Conservation (phyloP, 352 stramenopile genomes). For the Stephanocyclus meneghinianus region DNA sequence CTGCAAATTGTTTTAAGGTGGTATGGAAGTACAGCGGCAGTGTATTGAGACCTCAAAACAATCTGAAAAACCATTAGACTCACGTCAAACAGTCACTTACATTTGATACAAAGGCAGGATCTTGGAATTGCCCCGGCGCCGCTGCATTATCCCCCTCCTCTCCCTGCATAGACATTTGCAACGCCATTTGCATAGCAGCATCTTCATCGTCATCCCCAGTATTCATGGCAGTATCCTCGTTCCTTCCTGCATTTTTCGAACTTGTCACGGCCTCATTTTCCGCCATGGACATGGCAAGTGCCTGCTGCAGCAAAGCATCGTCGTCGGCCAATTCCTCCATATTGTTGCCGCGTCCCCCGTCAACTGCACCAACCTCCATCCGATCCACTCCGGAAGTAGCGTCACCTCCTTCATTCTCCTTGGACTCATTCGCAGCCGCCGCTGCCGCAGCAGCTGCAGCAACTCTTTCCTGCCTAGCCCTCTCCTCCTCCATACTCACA, state of each 20-base stretch:
- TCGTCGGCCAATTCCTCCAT: constrained; percentile 76
- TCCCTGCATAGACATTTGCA: constrained; percentile 79
- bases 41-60: too few relatives aligned
- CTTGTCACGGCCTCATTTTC: constrained; percentile 62
- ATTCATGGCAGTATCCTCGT: constrained; percentile 26
- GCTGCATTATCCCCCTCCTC: constrained; percentile 38
- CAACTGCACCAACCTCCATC: constrained; percentile 11
- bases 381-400: constrained; percentile 15
- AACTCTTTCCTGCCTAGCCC: constrained; percentile 90
- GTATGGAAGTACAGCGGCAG: neutral
- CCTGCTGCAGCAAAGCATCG: constrained; percentile 85
- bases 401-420: constrained; percentile 38
- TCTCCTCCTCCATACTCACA: constrained; percentile 98
- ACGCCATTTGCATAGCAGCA: constrained; percentile 77
- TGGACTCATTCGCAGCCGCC: constrained; percentile 26
- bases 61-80: too few relatives aligned
- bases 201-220: constrained; percentile 79
- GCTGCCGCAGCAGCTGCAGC: constrained; percentile 85
- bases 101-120: constrained; percentile 64
- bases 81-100: neutral
- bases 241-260: constrained; percentile 8
- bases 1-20: constrained; percentile 11
- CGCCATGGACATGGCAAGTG: constrained; percentile 85
- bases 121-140: constrained; percentile 56
- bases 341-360: constrained; percentile 32